Base-by-base conservation (phyloP, 2,329 filamentous ascomycete species). In the Colletotrichum phormii region DNA sequence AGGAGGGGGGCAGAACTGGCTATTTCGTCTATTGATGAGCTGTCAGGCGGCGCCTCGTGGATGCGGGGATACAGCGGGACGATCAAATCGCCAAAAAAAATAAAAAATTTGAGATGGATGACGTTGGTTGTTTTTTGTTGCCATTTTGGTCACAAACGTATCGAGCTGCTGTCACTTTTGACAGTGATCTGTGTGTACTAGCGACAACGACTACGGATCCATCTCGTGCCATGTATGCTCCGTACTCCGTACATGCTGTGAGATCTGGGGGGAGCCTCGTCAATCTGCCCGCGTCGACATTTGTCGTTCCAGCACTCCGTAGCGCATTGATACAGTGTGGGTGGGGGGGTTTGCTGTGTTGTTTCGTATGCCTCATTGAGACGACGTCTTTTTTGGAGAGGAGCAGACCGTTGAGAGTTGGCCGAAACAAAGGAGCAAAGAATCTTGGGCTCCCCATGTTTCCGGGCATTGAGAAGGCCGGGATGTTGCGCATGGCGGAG, bases 61-160 rank as follows among this genome's bases (percentile, higher is more conserved):
- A 65, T 73, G 71, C 67, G 60, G 71, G 66, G 66, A 60, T 72
- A 53, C 59, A 49, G 71, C 67, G 67, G 71, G 71, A 73, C 55
- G 66, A 73, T 65, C 55, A 62, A 51, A 37, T 54, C 33, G 60
- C 42, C 55, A 64, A 65, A 55, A 55, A 61, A 65, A 37, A 70
- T n/a, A 49, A 49, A 49, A 49, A n/a, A n/a, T n/a, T n/a, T n/a
- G 42, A 49, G 18, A 49, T 49, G 42, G 71, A 65, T 71, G 71
- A 61, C 37, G 49, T 61, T 65, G 33, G 51, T 22, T 55, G 24
- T 13, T 22, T 55, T 12, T 64, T 9, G 51, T 49, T 49, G 42
- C 18, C 42, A 49, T n/a, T n/a, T 49, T 49, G 15, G 42, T 49
- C 15, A 49, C 18, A n/a, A 22, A 49, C 42, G 42, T 49, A n/a